Evolutionary conservation across 2,329 filamentous ascomycete genomes (phyloP).

Genomic region (Diplodia mutila): DNA sequence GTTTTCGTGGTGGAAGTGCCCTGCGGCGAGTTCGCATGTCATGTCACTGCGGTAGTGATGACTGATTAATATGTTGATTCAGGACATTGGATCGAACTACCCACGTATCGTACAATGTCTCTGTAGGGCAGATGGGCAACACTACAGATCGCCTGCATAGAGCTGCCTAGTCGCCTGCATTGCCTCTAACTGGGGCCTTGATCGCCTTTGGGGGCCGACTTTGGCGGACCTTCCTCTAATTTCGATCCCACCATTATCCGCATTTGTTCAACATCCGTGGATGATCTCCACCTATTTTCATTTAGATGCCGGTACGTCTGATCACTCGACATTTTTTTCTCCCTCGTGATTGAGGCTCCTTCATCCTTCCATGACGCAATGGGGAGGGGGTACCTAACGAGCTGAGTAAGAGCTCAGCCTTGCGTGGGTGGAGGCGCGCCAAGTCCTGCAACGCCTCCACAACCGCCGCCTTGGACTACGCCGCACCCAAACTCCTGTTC

Average conservation of each 20-base stretch:
- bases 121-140: not conserved
- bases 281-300: not conserved
- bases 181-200: not conserved
- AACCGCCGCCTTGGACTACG: not conserved
- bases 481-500: not conserved
- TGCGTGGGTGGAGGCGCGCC: slow-evolving; percentile 1
- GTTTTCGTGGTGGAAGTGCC: not conserved
- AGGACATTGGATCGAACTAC: no score
- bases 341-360: not conserved
- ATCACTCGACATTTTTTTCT: not conserved
- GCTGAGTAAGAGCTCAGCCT: slow-evolving; percentile 6
- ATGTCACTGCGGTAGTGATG: no score
- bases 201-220: not conserved
- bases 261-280: not conserved
- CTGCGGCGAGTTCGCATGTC: no score
- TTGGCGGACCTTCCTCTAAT: not conserved
- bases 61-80: no score
- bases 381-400: not conserved
- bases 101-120: no score
- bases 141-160: not conserved
- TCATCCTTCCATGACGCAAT: slow-evolving; percentile 5
- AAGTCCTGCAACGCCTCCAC: not conserved
- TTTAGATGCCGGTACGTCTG: not conserved
- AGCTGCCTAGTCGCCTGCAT: not conserved
- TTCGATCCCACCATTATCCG: not conserved